A percentile compares a stretch with the other conserved stretches of the same genome.
Conservation (phyloP, 805 yeast genomes). For the Barnettozyma sp. region DNA sequence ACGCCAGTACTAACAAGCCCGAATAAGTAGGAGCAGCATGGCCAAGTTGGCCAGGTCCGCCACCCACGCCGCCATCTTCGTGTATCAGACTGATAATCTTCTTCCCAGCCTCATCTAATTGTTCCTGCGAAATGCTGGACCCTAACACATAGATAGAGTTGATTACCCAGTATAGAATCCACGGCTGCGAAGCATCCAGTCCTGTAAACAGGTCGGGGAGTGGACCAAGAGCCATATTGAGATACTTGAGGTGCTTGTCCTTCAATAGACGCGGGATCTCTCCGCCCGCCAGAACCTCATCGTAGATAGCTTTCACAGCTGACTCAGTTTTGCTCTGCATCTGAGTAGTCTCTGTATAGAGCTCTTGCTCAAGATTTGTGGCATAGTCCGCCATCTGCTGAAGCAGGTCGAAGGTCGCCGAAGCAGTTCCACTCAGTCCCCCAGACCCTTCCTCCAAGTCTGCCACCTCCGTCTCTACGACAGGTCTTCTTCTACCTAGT, state of each 20-base stretch:
- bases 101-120: conserved; percentile 25
- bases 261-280: conserved; percentile 13
- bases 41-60: conserved; percentile 75
- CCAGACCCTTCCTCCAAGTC: conserved; percentile 6
- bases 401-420: conserved; percentile 11
- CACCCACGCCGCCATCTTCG: conserved; percentile 67
- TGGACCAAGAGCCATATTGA: conserved; percentile 16
- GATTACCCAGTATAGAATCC: conserved; percentile 82
- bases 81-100: conserved; percentile 28
- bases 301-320: conserved; percentile 27
- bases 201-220: conserved; percentile 27
- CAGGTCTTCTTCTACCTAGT: conserved; percentile 12
- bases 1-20: conserved; percentile 53
- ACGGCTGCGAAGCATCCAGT: conserved; percentile 85
- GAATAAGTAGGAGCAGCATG: conserved; percentile 87
- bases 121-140: conserved; percentile 20
- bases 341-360: conserved; percentile 32
- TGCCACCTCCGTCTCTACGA: neutral
- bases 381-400: conserved; percentile 11
- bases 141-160: conserved; percentile 46
- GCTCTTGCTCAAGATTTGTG: conserved; percentile 22
- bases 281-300: conserved; percentile 19
- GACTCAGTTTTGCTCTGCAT: conserved; percentile 30
- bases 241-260: conserved; percentile 16
- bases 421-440: no score